Percentiles rank a stretch among this genome's conserved stretches.
These are phyloP conservation scores for Senecio squalidus DNA, from an alignment of 140 eudicot genomes.

Conservation along the genomic window DNA sequence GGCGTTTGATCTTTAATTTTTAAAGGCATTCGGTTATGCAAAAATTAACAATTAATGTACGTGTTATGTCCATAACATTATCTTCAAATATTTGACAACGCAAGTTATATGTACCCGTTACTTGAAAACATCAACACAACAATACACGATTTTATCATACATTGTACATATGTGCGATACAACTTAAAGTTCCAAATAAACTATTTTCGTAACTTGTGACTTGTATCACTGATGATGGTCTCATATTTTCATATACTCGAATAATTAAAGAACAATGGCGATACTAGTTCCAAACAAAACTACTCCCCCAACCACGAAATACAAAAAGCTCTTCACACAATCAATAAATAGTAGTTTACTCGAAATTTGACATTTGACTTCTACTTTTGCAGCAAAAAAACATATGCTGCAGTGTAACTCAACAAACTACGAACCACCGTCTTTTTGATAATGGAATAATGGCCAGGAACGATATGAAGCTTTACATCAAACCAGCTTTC, in stretches of 20 bases:
- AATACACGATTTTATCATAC: too few species aligned
- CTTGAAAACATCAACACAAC: too few species aligned
- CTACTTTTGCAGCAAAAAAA: neutral
- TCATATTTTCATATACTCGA: neutral
- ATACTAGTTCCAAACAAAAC: conserved; percentile 11
- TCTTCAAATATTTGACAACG: too few species aligned
- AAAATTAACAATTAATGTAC: too few species aligned
- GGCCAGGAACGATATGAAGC: neutral
- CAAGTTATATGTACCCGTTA: too few species aligned
- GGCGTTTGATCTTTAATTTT: neutral
- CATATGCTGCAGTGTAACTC: neutral
- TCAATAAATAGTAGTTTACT: neutral
- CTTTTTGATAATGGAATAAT: neutral
- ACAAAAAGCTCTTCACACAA: conserved; percentile 2
- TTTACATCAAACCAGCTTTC: conserved; percentile 38
- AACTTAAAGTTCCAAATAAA: too few species aligned
- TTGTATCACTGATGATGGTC: neutral
- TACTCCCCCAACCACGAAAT: neutral
- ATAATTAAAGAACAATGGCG: neutral
- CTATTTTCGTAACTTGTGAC: too few species aligned
- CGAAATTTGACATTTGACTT: neutral
- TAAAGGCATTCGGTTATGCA: neutral
- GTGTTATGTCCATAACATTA: too few species aligned
- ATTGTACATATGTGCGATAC: too few species aligned
- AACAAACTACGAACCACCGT: neutral